Evolutionary conservation across 1,139 yeast species (phyloP).

Genomic region (Entelexis sorbosivorans): DNA sequence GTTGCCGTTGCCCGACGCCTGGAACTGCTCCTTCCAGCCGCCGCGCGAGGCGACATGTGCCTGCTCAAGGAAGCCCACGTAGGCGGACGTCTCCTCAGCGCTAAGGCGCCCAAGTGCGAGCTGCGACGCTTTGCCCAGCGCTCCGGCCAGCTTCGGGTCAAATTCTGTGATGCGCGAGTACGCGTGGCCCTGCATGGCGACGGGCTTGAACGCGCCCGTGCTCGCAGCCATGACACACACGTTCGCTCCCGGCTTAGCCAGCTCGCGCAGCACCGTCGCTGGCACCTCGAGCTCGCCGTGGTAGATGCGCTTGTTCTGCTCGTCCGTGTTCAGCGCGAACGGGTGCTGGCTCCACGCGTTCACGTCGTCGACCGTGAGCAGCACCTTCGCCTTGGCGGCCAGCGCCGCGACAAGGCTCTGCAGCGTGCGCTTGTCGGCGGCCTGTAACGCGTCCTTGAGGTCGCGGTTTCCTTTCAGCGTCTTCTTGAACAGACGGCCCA

Average conservation of each 20-base stretch:
- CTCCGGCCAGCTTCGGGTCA: conserved; percentile 45
- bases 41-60: conserved; percentile 38
- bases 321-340: conserved; percentile 50
- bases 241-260: conserved; percentile 41
- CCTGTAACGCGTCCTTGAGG: conserved; percentile 29
- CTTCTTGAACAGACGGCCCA: conserved; percentile 50
- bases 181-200: conserved; percentile 46
- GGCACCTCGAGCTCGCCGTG: conserved; percentile 58
- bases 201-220: conserved; percentile 37
- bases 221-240: conserved; percentile 59
- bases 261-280: conserved; percentile 44
- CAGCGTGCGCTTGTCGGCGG: conserved; percentile 33
- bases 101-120: conserved; percentile 43
- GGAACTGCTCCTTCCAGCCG: conserved; percentile 35
- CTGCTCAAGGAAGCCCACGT: conserved; percentile 45
- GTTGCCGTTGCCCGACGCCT: conserved; percentile 68
- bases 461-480: conserved; percentile 47
- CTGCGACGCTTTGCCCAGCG: conserved; percentile 41
- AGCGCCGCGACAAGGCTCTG: conserved; percentile 39
- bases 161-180: conserved; percentile 42
- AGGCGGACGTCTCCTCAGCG: conserved; percentile 43
- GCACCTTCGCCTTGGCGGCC: conserved; percentile 45
- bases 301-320: conserved; percentile 48
- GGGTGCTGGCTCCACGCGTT: conserved; percentile 51
- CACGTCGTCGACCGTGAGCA: conserved; percentile 65